A percentile compares a stretch with the other conserved stretches of the same genome.
These are phyloP conservation scores for Chrysopogon serrulatus DNA, from an alignment of 176 grass and related monocot genomes.

Conservation along the genomic window DNA sequence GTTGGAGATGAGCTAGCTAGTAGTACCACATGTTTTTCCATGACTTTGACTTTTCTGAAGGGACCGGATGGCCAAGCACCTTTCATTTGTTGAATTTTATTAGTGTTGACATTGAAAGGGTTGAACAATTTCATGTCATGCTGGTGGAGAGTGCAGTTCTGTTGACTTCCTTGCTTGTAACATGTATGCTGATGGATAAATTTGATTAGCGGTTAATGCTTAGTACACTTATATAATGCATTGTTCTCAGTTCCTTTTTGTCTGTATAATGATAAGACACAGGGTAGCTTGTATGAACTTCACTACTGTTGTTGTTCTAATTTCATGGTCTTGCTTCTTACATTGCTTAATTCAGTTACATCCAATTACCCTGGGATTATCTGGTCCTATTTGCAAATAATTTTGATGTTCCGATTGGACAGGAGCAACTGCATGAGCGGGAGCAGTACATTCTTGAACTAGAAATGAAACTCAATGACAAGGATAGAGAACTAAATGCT, in stretches of 20 bases:
- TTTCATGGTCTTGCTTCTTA: not conserved
- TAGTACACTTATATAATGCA: not conserved
- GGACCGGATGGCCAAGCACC: not conserved
- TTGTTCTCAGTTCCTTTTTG: not conserved
- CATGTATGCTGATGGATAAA: not conserved
- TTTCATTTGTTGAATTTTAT: not conserved
- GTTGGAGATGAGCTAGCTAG: not conserved
- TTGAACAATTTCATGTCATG: not conserved
- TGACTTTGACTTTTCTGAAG: not conserved
- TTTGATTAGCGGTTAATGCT: conserved; percentile 4
- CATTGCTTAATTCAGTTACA: not conserved
- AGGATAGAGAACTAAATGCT: conserved; percentile 69
- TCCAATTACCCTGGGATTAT: not conserved
- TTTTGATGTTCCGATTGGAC: conserved; percentile 12
- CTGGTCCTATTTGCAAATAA: not conserved
- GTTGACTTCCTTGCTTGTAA: not conserved
- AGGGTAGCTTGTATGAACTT: not conserved
- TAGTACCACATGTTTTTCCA: not conserved
- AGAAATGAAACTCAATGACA: conserved; percentile 83
- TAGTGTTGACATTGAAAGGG: not conserved
- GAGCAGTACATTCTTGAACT: conserved; percentile 87
- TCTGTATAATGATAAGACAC: not conserved
- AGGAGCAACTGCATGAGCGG: conserved; percentile 95
- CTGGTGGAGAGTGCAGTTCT: not conserved
- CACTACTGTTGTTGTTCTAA: not conserved